Conservation (phyloP, 805 yeast genomes). For the Candida dendrica region DNA sequence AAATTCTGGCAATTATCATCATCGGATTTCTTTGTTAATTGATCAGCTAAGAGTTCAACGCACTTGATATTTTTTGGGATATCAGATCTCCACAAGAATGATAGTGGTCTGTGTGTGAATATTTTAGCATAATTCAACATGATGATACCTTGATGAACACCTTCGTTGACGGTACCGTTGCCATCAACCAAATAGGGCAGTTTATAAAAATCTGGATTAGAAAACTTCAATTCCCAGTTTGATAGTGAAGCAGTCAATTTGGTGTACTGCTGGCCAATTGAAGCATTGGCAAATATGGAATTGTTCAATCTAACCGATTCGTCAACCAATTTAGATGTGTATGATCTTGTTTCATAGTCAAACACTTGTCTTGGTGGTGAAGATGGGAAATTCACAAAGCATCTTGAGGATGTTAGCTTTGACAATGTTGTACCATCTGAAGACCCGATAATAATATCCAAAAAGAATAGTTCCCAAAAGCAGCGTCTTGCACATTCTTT, state of each 20-base stretch:
- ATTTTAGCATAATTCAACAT: conserved; percentile 45
- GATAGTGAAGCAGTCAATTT: conserved; percentile 41
- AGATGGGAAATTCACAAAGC: conserved; percentile 33
- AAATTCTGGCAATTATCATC: conserved; percentile 24
- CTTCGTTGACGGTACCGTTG: conserved; percentile 42
- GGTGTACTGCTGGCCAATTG: conserved; percentile 27
- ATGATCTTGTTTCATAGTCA: conserved; percentile 41
- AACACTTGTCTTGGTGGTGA: conserved; percentile 28
- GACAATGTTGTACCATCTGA: conserved; percentile 44
- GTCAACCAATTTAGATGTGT: conserved; percentile 39
- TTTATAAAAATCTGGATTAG: conserved; percentile 34
- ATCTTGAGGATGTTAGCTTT: conserved; percentile 26
- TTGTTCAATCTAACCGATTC: conserved; percentile 42
- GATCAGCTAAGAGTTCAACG: conserved; percentile 17
- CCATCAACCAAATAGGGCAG: conserved; percentile 36
- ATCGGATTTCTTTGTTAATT: conserved; percentile 18
- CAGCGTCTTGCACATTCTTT: conserved; percentile 33
- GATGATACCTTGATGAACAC: conserved; percentile 43
- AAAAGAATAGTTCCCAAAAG: conserved; percentile 45
- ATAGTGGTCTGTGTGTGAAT: conserved; percentile 48
- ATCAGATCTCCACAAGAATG: conserved; percentile 44
- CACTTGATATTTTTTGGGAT: conserved; percentile 34
- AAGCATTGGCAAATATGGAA: conserved; percentile 33
- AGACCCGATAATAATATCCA: conserved; percentile 46
- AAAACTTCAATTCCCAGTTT: conserved; percentile 42